Conservation (phyloP, 306 rosid genomes). For the Inga leiocalycina region DNA sequence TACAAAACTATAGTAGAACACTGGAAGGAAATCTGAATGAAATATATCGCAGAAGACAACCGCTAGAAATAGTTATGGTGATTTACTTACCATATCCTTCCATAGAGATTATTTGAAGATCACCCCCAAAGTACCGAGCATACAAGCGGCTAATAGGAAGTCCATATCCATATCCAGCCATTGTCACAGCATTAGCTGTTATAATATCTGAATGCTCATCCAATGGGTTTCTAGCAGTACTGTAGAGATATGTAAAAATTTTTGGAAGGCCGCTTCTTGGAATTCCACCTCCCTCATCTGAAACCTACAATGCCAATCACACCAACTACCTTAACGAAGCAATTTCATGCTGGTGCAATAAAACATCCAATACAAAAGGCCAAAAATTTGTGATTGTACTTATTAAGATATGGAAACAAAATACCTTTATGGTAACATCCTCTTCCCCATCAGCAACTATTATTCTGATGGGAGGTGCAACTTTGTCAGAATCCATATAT, state of each 20-base stretch:
- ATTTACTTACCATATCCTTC: constrained; percentile 79
- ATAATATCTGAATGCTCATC: constrained; percentile 58
- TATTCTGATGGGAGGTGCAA: constrained; percentile 71
- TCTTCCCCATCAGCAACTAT: constrained; percentile 95
- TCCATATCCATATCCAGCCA: constrained; percentile 88
- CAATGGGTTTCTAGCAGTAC: constrained; percentile 68
- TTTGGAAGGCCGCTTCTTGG: constrained; percentile 67
- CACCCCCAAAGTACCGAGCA: constrained; percentile 83
- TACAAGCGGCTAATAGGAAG: constrained; percentile 77
- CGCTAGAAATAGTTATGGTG: background rate
- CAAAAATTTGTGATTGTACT: background rate
- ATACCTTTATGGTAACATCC: constrained; percentile 71
- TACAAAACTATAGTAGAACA: background rate
- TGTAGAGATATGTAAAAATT: constrained; percentile 76
- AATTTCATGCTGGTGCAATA: background rate
- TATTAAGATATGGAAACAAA: background rate
- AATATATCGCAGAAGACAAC: background rate
- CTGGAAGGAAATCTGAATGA: background rate
- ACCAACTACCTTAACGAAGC: constrained; percentile 20
- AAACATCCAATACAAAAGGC: background rate
- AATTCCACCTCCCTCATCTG: constrained; percentile 84
- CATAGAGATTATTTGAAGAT: constrained; percentile 79
- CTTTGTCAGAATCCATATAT: constrained; percentile 76
- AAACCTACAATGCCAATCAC: constrained; percentile 51
- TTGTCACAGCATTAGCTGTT: constrained; percentile 50